Conservation (phyloP, 345 rosid genomes). For the Kandelia obovata region DNA sequence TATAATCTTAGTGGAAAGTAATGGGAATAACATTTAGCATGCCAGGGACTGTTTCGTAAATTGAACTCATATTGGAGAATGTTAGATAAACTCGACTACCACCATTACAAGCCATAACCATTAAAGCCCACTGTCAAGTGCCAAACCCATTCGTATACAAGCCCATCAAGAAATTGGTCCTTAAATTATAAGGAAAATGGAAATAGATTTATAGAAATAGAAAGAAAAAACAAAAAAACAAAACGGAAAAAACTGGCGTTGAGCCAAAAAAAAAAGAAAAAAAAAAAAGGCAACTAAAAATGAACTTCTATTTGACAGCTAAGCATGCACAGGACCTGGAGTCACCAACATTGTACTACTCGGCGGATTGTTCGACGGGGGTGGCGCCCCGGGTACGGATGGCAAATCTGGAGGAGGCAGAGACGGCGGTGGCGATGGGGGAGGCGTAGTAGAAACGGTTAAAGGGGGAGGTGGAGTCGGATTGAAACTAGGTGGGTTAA, state of each 20-base stretch:
- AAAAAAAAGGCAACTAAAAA: neutral
- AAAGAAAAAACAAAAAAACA: neutral
- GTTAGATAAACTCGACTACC: neutral
- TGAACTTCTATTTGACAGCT: conserved; percentile 18
- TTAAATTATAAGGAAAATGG: neutral
- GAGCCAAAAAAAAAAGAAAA: conserved; percentile 13
- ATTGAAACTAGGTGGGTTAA: conserved; percentile 26
- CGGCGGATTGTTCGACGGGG: conserved; percentile 57
- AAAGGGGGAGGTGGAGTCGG: conserved; percentile 22
- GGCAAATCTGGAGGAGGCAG: conserved; percentile 36
- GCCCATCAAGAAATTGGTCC: conserved; percentile 1
- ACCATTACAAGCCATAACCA: conserved; percentile 4
- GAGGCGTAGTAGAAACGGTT: conserved; percentile 21
- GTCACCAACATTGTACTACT: conserved; percentile 33
- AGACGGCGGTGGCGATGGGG: conserved; percentile 20
- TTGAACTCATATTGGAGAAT: neutral
- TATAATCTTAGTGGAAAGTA: too few relatives aligned
- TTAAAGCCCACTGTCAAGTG: neutral
- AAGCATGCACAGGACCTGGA: conserved; percentile 66
- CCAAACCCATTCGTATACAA: conserved; percentile 11
- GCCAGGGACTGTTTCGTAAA: neutral
- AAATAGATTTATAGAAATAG: neutral
- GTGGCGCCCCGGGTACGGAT: conserved; percentile 30
- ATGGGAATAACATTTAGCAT: neutral
- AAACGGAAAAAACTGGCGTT: conserved; percentile 9